Conservation (phyloP, 1,139 yeast genomes). For the Protomyces inouyei region DNA sequence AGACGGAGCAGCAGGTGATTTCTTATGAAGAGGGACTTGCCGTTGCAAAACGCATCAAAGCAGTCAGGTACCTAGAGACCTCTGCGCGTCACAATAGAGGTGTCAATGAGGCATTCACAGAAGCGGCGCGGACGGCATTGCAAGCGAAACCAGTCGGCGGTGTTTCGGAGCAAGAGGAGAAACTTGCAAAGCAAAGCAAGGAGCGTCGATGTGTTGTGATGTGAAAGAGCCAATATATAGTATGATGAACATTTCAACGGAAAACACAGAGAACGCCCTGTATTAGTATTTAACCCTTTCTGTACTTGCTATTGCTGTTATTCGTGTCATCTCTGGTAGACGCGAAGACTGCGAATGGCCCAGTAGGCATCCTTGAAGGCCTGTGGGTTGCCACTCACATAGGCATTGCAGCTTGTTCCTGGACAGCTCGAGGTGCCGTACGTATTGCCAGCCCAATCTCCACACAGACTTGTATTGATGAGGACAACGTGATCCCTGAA, state of each 20-base stretch:
- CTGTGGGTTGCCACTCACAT: conserved; percentile 23
- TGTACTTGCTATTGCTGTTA: neutral
- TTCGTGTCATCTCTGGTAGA: conserved; percentile 1
- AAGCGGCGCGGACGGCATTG: conserved; percentile 93
- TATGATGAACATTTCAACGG: neutral
- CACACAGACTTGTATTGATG: conserved; percentile 27
- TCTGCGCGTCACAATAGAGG: conserved; percentile 92
- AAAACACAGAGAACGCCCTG: neutral
- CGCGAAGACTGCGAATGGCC: conserved; percentile 24
- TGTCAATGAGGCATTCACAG: conserved; percentile 94
- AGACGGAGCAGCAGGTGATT: conserved; percentile 47
- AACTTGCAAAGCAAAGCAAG: neutral
- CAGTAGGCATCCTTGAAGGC: conserved; percentile 28
- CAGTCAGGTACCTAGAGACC: conserved; percentile 54
- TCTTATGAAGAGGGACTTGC: conserved; percentile 76
- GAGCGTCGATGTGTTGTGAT: conserved; percentile 12
- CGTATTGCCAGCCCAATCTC: conserved; percentile 29
- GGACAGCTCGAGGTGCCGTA: conserved; percentile 17
- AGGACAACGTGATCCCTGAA: conserved; percentile 22
- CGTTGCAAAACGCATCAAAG: conserved; percentile 69
- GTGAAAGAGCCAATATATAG: neutral
- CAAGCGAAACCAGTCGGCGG: conserved; percentile 84
- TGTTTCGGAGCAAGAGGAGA: conserved; percentile 46
- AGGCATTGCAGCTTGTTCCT: conserved; percentile 11
- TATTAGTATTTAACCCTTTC: neutral